Base-by-base conservation (phyloP, 305 asterid genomes). In the Caryopteris hybrid region DNA sequence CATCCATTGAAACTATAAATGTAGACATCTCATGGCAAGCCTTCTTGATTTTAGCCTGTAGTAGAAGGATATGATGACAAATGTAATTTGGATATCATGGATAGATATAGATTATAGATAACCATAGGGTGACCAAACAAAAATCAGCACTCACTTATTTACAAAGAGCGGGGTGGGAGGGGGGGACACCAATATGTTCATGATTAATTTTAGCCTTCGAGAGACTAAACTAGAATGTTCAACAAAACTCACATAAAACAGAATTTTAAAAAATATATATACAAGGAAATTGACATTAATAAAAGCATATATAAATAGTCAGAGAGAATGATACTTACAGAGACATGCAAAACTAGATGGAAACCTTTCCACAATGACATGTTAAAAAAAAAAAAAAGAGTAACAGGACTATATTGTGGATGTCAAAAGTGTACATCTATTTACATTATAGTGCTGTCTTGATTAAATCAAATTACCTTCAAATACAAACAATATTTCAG, bases 1-100 rank as follows among this genome's bases (percentile, higher is more conserved):
- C 87, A 70, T 92, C 97, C 77, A 90, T 71, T 51, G 80, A 74
- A 70, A 92, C 68, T 69, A 77, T 78, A 47, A 92, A 76, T 68
- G 60, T 76, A 55, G 80, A 70, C 50, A 71, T 69, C 81, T 85
- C 95, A 61, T 61, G 78, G 71, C 81, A 85, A 59, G 83, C 84
- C 80, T 79, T 90, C 80, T 72, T 85, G 74, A 84, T 79, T 80
- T 85, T 85, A 52, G 93, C 98, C 98, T 92, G 90, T 68, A 34
- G 61, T 36, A 71, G 41, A 68, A 79, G 71, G 45, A 75, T 34
- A 60, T 56, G 41, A 55, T 23, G 53, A 47, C 48, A 50, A 46
- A 39, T 22, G 22, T 59, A 57, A 8, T 68, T 39, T 55, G 23
- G 57, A 62, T 55, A 39, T 31, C 74, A 61, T 34, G 12, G 45